Percentiles rank a stretch among this genome's conserved stretches.
Evolutionary conservation across 495 filamentous ascomycete genomes (phyloP).

Genomic region (Annulohypoxylon moriforme): DNA sequence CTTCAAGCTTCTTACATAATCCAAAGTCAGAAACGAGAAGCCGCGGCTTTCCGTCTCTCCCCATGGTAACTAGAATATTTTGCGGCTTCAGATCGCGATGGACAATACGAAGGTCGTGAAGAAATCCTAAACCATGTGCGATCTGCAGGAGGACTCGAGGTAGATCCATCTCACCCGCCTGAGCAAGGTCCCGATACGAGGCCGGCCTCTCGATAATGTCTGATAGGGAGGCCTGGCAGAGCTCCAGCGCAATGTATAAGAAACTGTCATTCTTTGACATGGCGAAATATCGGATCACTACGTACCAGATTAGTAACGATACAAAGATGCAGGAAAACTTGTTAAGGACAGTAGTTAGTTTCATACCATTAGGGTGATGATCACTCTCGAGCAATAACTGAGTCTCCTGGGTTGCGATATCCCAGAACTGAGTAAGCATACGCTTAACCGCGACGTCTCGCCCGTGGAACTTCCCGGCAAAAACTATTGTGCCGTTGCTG

Average conservation of each 20-base stretch:
- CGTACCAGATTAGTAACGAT: constrained; percentile 39
- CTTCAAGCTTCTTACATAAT: constrained; percentile 97
- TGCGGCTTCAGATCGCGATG: constrained; percentile 98
- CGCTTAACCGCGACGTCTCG: constrained; percentile 95
- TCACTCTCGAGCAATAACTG: constrained; percentile 90
- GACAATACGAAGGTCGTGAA: constrained; percentile 93
- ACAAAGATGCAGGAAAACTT: neutral
- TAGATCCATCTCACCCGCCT: constrained; percentile 66
- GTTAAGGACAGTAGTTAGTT: too few relatives aligned
- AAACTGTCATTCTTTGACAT: constrained; percentile 91
- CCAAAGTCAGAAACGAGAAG: constrained; percentile 97
- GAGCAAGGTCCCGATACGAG: constrained; percentile 59
- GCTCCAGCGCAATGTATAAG: constrained; percentile 93
- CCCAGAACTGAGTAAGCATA: constrained; percentile 94
- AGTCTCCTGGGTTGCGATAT: constrained; percentile 94
- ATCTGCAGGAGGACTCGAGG: constrained; percentile 84
- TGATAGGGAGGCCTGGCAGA: constrained; percentile 93
- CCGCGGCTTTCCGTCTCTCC: constrained; percentile 71
- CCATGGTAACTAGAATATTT: constrained; percentile 84
- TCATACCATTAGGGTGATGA: constrained; percentile 82
- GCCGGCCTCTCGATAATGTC: constrained; percentile 81
- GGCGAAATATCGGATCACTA: constrained; percentile 93
- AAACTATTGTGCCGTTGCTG: constrained; percentile 88
- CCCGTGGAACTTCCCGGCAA: constrained; percentile 86
- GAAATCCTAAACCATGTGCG: constrained; percentile 83